Percentiles rank a stretch among this genome's conserved stretches.
These are phyloP conservation scores for Phytophthora colocasiae DNA, from an alignment of 352 stramenopile species.

Conservation along the genomic window DNA sequence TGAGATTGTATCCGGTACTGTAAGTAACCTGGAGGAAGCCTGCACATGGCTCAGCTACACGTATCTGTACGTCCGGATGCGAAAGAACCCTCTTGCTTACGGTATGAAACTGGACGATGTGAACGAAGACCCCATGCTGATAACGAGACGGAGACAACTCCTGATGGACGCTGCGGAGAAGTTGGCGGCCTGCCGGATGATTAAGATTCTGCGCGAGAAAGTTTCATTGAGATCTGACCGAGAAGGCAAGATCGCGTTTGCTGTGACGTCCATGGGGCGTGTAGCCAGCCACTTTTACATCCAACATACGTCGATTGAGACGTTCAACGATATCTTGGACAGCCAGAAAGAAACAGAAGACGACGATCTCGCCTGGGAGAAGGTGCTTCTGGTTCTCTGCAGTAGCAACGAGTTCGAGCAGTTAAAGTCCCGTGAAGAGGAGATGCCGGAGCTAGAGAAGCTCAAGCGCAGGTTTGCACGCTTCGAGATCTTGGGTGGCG, in stretches of 20 bases:
- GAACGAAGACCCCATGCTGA: slow-evolving; percentile 90
- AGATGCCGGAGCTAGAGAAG: slow-evolving; percentile 94
- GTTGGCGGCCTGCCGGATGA: slow-evolving; percentile 80
- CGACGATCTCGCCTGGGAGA: slow-evolving; percentile 72
- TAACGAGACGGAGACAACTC: slow-evolving; percentile 67
- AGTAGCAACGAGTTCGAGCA: slow-evolving; percentile 96
- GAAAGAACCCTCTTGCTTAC: slow-evolving; percentile 98
- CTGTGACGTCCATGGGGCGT: slow-evolving; percentile 96
- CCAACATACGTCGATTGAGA: slow-evolving; percentile 96
- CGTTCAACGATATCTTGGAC: slow-evolving; percentile 96
- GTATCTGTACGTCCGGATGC: slow-evolving; percentile 99
- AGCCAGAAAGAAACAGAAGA: slow-evolving; percentile 46
- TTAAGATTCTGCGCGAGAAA: slow-evolving; percentile 81
- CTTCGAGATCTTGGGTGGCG: slow-evolving; percentile 89
- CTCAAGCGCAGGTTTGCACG: slow-evolving; percentile 91
- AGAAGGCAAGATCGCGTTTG: slow-evolving; percentile 78
- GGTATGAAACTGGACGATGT: slow-evolving; percentile 95
- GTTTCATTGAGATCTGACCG: slow-evolving; percentile 34
- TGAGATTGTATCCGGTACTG: slow-evolving; percentile 98
- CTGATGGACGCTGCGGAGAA: slow-evolving; percentile 83
- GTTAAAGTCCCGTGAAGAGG: slow-evolving; percentile 96
- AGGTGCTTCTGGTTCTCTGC: slow-evolving; percentile 73
- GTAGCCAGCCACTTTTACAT: slow-evolving; percentile 99
- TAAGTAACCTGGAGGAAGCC: slow-evolving; percentile 97
- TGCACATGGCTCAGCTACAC: slow-evolving; percentile 98